Evolutionary conservation across 345 rosid genomes (phyloP).

Genomic region (Bruguiera gymnorhiza): DNA sequence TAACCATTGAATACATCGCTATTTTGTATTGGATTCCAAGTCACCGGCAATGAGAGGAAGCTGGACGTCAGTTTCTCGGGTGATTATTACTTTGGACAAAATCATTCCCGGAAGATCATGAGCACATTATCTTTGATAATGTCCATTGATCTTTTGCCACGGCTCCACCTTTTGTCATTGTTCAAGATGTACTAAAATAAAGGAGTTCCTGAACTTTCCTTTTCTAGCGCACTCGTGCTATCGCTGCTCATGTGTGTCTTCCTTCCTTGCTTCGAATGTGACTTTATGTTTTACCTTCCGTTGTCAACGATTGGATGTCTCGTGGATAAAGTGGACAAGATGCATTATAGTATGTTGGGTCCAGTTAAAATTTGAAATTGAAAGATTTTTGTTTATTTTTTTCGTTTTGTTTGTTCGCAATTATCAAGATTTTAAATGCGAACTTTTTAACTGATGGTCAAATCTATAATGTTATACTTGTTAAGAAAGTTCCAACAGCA

Average conservation of each 20-base stretch:
- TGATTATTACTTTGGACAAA: constrained; percentile 20
- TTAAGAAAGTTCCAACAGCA: too few relatives aligned
- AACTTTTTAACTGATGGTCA: too few relatives aligned
- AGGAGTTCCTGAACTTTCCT: not conserved
- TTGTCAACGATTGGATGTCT: constrained; percentile 19
- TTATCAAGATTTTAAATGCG: not conserved
- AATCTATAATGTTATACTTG: too few relatives aligned
- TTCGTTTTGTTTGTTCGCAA: not conserved
- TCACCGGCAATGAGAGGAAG: not conserved
- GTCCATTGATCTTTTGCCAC: not conserved
- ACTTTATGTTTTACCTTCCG: constrained; percentile 1
- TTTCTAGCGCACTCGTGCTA: constrained; percentile 26
- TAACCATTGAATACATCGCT: not conserved
- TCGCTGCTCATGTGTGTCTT: constrained; percentile 3
- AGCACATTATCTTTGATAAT: not conserved
- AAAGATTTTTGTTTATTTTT: not conserved
- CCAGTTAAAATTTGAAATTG: too few relatives aligned
- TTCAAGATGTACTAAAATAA: not conserved
- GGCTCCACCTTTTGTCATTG: not conserved
- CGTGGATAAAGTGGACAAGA: constrained; percentile 19
- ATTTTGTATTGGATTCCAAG: constrained; percentile 18
- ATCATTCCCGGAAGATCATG: constrained; percentile 4
- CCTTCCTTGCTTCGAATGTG: not conserved
- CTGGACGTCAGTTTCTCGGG: not conserved
- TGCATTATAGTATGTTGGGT: too few relatives aligned